Evolutionary conservation across 495 filamentous ascomycete species (phyloP).

Genomic region (Penicillium verhagenii): DNA sequence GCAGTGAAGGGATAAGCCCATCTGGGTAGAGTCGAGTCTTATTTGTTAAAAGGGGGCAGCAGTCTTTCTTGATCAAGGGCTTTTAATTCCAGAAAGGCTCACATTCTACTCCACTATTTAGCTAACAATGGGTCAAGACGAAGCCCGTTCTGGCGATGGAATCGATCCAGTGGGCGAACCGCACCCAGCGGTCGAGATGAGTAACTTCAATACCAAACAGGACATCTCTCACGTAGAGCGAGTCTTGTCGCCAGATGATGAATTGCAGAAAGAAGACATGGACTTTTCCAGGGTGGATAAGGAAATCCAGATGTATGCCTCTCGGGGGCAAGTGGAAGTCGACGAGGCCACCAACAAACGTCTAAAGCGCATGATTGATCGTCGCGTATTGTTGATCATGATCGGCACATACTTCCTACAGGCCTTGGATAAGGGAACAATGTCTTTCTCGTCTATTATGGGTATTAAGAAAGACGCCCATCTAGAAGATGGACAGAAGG

Average conservation of each 20-base stretch:
- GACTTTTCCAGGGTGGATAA: constrained; percentile 58
- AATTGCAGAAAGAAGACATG: constrained; percentile 47
- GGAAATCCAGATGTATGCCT: constrained; percentile 63
- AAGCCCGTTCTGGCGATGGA: constrained; percentile 1
- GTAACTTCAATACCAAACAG: constrained; percentile 20
- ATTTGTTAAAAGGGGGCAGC: not conserved
- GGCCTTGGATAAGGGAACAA: constrained; percentile 69
- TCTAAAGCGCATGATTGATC: constrained; percentile 53
- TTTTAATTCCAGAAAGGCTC: not conserved
- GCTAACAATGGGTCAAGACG: constrained; percentile 10
- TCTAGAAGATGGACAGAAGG: constrained; percentile 51
- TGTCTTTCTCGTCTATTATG: constrained; percentile 72
- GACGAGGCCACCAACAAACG: constrained; percentile 53
- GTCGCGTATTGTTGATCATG: constrained; percentile 51
- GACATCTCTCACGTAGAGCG: constrained; percentile 53
- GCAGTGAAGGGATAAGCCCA: too few relatives aligned
- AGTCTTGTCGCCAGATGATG: constrained; percentile 36
- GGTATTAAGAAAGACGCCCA: constrained; percentile 56
- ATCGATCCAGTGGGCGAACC: constrained; percentile 2
- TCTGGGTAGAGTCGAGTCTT: not conserved
- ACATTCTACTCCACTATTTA: not conserved
- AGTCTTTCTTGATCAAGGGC: not conserved
- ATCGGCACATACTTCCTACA: constrained; percentile 63
- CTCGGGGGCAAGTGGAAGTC: constrained; percentile 49
- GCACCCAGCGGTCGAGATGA: constrained; percentile 10